phyloP scores from a whole-genome alignment of 1,284 basidiomycete genomes.

The Malassezia arunalokei region DNA sequence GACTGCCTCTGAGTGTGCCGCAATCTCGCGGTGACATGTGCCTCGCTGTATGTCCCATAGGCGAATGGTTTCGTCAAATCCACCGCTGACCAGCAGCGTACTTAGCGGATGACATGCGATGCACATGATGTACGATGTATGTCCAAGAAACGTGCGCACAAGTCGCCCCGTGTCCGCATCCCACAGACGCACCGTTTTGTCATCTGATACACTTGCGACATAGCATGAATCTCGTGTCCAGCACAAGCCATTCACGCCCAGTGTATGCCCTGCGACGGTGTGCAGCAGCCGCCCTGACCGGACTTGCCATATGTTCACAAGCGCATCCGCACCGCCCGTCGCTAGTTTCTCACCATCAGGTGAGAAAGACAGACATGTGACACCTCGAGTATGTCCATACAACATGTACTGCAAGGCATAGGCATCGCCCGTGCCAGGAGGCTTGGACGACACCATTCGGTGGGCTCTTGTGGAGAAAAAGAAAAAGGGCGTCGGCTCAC shows the following conservation, averaged over 20 bases:
- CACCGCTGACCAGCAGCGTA: conserved; percentile 78
- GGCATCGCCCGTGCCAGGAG: neutral
- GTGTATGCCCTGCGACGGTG: conserved; percentile 18
- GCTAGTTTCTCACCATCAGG: conserved; percentile 48
- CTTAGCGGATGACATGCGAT: conserved; percentile 77
- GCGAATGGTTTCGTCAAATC: conserved; percentile 85
- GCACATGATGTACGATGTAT: conserved; percentile 88
- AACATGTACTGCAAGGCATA: conserved; percentile 46
- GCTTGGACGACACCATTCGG: neutral
- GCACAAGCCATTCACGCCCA: conserved; percentile 32
- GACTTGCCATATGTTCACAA: conserved; percentile 37
- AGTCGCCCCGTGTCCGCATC: conserved; percentile 16
- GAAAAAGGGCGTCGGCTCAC: neutral
- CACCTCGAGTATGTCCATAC: conserved; percentile 47
- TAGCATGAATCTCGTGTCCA: conserved; percentile 34
- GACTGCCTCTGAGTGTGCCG: conserved; percentile 93
- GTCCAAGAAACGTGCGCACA: conserved; percentile 54
- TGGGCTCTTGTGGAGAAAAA: neutral
- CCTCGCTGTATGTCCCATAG: conserved; percentile 80
- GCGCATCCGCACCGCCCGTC: conserved; percentile 45
- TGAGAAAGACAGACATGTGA: conserved; percentile 49
- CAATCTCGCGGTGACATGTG: conserved; percentile 47
- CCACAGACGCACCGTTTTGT: conserved; percentile 25
- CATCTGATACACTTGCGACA: conserved; percentile 36
- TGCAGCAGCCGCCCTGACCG: conserved; percentile 20